phyloP scores from a whole-genome alignment of 139 green algal genomes.

The Pleodorina starrii region DNA sequence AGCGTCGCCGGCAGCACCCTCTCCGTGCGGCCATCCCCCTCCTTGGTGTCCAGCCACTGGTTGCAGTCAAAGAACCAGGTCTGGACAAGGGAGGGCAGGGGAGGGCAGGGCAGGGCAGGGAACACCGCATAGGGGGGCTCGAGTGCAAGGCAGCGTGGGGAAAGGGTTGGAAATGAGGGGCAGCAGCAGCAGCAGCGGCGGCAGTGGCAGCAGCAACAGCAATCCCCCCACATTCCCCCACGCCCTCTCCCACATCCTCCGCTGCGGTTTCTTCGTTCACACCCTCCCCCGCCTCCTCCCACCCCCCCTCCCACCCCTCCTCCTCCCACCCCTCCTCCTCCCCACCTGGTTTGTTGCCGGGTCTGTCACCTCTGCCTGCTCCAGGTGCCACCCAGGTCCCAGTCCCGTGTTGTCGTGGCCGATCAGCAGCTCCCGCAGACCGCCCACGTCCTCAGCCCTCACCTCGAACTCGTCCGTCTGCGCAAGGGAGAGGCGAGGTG shows the following conservation, averaged over 20 bases:
- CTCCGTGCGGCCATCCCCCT: constrained; percentile 54
- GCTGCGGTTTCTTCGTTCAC: too few relatives aligned
- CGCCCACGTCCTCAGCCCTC: constrained; percentile 51
- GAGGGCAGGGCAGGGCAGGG: neutral
- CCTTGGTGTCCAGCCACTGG: constrained; percentile 51
- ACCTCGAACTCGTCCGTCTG: constrained; percentile 59
- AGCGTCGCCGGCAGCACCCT: constrained; percentile 41
- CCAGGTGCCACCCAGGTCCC: constrained; percentile 71
- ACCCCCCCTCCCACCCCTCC: too few relatives aligned
- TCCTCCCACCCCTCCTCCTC: too few relatives aligned
- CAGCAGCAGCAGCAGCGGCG: too few relatives aligned
- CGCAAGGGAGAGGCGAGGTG: neutral
- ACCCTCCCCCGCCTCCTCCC: too few relatives aligned
- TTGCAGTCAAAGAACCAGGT: constrained; percentile 67
- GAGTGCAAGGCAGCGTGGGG: too few relatives aligned
- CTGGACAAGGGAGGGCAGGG: constrained; percentile 6
- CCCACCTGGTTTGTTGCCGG: neutral
- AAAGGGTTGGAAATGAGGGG: too few relatives aligned
- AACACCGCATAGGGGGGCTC: neutral
- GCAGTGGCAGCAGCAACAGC: too few relatives aligned
- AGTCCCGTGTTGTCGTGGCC: constrained; percentile 72
- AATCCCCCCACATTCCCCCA: too few relatives aligned
- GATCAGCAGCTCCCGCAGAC: constrained; percentile 61
- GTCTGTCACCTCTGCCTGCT: constrained; percentile 67
- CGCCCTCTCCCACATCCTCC: too few relatives aligned